These are phyloP conservation scores for Yamadazyma dushanensis DNA, from an alignment of 1,139 yeast genomes.

Conservation along the genomic window DNA sequence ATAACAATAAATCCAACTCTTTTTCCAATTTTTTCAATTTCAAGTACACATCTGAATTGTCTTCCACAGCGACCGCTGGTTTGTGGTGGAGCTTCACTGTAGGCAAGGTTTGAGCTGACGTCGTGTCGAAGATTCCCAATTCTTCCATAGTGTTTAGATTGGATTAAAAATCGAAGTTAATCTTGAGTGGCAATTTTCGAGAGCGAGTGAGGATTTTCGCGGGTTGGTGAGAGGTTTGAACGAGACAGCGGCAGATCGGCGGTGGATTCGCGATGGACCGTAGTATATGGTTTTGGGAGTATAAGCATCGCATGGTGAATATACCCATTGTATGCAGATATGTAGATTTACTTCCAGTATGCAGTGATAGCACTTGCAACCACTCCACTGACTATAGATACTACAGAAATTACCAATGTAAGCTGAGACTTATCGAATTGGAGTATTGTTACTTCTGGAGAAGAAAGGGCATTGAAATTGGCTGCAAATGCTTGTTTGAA, in stretches of 20 bases:
- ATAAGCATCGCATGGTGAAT: no score
- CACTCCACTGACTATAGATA: constrained; percentile 23
- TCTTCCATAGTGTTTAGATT: constrained; percentile 24
- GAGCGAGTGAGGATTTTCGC: not conserved
- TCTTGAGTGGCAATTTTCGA: constrained; percentile 7
- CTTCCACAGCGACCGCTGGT: constrained; percentile 12
- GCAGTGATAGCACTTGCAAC: constrained; percentile 24
- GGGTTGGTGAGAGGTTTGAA: no score
- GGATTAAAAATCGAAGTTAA: not conserved
- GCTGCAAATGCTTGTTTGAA: constrained; percentile 14
- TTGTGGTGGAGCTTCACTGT: constrained; percentile 12
- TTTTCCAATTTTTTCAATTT: constrained; percentile 85
- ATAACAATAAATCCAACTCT: constrained; percentile 75
- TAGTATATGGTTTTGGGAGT: no score
- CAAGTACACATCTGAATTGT: constrained; percentile 69
- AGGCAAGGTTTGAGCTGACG: constrained; percentile 14
- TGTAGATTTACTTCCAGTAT: constrained; percentile 11
- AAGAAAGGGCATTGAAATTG: constrained; percentile 21
- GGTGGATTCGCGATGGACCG: no score
- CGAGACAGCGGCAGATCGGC: no score
- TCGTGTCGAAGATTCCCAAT: constrained; percentile 25
- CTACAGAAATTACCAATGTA: constrained; percentile 20
- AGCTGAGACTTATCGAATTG: constrained; percentile 27
- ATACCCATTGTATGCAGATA: no score
- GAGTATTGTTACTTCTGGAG: constrained; percentile 19